These are phyloP conservation scores for Beauveria asiatica DNA, from an alignment of 2,329 filamentous ascomycete genomes.

Conservation along the genomic window DNA sequence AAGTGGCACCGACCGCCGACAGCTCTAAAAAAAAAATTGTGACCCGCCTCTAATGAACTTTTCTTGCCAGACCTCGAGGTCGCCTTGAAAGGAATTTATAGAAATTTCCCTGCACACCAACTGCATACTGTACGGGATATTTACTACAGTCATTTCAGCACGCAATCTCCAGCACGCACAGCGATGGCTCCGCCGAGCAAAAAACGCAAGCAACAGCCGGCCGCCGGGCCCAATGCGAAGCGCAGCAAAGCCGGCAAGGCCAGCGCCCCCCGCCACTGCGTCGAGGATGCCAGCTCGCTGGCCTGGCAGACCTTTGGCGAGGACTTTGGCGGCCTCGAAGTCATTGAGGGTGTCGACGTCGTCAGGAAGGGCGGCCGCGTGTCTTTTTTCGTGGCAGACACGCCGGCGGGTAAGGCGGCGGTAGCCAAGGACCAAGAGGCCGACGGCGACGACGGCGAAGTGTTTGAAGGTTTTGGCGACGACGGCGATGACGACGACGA, in stretches of 20 bases:
- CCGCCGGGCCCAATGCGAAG: slow-evolving; percentile 26
- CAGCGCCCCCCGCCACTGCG: slow-evolving; percentile 13
- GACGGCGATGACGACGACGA: slow-evolving; percentile 17
- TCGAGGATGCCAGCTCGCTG: slow-evolving; percentile 39
- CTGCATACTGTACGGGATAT: background rate
- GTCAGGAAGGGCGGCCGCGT: slow-evolving; percentile 54
- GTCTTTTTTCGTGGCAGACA: slow-evolving; percentile 40
- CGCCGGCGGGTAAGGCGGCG: slow-evolving; percentile 13
- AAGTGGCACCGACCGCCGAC: slow-evolving; percentile 1
- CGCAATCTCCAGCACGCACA: background rate
- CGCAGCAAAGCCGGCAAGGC: slow-evolving; percentile 27
- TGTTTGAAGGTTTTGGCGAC: slow-evolving; percentile 60
- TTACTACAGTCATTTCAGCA: background rate
- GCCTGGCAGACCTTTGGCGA: slow-evolving; percentile 74
- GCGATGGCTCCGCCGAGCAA: slow-evolving; percentile 26
- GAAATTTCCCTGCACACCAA: background rate
- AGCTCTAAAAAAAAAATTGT: background rate
- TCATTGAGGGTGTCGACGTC: slow-evolving; percentile 87
- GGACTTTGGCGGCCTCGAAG: slow-evolving; percentile 85
- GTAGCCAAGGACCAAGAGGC: slow-evolving; percentile 12
- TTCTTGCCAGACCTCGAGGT: background rate
- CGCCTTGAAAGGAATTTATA: background rate
- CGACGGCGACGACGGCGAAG: slow-evolving; percentile 51
- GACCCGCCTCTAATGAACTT: background rate
- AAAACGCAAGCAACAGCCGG: slow-evolving; percentile 31